These are phyloP conservation scores for Penicillium verhagenii DNA, from an alignment of 495 filamentous ascomycete species.

Conservation along the genomic window DNA sequence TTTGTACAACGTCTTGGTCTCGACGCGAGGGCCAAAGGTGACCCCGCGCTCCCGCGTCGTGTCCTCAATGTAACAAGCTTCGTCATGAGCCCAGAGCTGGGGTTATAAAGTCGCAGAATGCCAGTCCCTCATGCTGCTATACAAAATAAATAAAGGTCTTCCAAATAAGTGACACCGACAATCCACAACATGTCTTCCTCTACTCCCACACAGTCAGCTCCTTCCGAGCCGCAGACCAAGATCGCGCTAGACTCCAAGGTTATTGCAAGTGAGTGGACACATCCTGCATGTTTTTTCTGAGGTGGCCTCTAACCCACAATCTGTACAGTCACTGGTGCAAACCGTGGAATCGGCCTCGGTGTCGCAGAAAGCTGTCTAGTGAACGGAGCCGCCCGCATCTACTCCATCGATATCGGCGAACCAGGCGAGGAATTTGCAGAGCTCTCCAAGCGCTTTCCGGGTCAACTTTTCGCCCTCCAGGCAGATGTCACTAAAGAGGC, in stretches of 20 bases:
- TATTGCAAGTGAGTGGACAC: constrained; percentile 14
- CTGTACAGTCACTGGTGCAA: constrained; percentile 38
- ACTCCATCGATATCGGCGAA: constrained; percentile 43
- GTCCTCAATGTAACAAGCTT: background rate
- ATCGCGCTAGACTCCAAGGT: constrained; percentile 17
- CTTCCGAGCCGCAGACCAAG: constrained; percentile 15
- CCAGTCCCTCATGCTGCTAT: too few species aligned
- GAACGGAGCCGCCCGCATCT: constrained; percentile 38
- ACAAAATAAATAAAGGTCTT: too few species aligned
- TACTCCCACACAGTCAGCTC: constrained; percentile 4
- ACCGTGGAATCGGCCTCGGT: constrained; percentile 38
- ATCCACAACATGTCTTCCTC: constrained; percentile 4
- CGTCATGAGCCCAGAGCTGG: background rate
- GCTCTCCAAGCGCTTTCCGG: constrained; percentile 28
- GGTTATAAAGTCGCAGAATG: background rate
- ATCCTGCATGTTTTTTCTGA: background rate
- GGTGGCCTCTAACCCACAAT: background rate
- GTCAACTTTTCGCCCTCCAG: constrained; percentile 31
- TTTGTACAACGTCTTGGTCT: background rate
- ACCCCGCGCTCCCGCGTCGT: constrained; percentile 1
- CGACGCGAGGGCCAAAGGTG: background rate
- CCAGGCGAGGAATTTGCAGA: constrained; percentile 36
- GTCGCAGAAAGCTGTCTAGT: constrained; percentile 40
- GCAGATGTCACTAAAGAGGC: constrained; percentile 39
- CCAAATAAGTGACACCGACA: background rate